Evolutionary conservation across 2,329 filamentous ascomycete genomes (phyloP).

Genomic region (Cordyceps farinosa): DNA sequence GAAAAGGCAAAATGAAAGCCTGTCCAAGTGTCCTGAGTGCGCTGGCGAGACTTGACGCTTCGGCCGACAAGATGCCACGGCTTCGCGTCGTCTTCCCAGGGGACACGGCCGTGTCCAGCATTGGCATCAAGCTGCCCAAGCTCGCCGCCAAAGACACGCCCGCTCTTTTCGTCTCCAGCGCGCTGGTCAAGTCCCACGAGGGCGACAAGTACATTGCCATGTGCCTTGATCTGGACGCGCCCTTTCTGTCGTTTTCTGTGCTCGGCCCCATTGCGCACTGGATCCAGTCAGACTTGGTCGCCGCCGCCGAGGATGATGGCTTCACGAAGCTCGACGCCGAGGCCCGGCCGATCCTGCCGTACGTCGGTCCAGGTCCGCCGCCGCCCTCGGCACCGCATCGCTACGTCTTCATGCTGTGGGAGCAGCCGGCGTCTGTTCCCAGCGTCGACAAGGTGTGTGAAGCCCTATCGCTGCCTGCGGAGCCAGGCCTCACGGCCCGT

Average conservation of each 20-base stretch:
- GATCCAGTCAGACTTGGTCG: conserved; percentile 33
- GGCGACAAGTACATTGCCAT: conserved; percentile 9
- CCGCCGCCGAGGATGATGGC: conserved; percentile 1
- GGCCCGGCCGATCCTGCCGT: conserved; percentile 34
- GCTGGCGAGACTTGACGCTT: background rate
- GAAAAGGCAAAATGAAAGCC: background rate
- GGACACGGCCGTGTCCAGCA: background rate
- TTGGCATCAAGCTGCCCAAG: conserved; percentile 1
- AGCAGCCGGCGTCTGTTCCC: conserved; percentile 35
- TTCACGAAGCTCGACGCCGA: conserved; percentile 13
- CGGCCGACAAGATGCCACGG: background rate
- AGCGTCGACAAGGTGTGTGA: background rate
- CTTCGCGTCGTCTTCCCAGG: conserved; percentile 5
- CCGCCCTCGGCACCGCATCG: conserved; percentile 44
- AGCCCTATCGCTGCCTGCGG: background rate
- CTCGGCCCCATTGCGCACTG: conserved; percentile 47
- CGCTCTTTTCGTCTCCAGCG: background rate
- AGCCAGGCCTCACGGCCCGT: conserved; percentile 3
- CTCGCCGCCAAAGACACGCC: conserved; percentile 1
- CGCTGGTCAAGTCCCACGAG: background rate
- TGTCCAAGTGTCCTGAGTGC: conserved; percentile 1
- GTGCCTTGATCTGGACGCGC: conserved; percentile 45
- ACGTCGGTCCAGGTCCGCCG: conserved; percentile 45
- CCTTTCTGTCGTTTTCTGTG: conserved; percentile 37
- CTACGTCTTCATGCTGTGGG: conserved; percentile 47